Conservation (phyloP, 139 green algal genomes). For the Tetraselmis striata region DNA sequence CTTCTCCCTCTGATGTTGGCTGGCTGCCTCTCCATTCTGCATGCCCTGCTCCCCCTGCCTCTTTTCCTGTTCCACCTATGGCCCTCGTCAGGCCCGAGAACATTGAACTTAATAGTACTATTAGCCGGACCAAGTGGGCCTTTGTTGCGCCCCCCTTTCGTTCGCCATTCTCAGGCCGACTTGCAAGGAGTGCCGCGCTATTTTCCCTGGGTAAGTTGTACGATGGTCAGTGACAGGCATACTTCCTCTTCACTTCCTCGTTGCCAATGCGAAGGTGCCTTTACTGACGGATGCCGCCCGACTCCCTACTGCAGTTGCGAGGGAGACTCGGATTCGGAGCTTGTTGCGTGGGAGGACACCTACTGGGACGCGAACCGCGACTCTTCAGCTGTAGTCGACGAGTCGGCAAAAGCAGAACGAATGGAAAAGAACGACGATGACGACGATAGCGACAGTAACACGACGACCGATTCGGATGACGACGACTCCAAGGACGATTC, state of each 20-base stretch:
- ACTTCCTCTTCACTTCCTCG: too few species aligned
- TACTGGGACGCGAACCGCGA: neutral
- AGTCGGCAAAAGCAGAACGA: neutral
- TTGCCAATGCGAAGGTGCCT: too few species aligned
- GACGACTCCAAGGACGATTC: neutral
- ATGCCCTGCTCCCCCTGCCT: too few species aligned
- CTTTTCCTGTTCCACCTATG: neutral
- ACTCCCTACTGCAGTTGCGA: too few species aligned
- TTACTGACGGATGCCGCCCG: too few species aligned
- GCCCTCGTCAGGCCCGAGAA: neutral
- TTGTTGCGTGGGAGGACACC: neutral
- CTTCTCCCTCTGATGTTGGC: too few species aligned
- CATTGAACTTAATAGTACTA: neutral
- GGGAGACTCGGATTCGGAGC: neutral
- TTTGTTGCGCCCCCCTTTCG: neutral
- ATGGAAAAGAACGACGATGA: neutral
- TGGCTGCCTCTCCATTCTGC: too few species aligned
- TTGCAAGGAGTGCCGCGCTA: neutral
- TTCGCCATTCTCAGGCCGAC: neutral
- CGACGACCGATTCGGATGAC: too few species aligned
- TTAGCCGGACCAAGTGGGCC: neutral
- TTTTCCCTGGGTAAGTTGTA: neutral
- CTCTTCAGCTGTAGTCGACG: neutral
- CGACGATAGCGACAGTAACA: neutral
- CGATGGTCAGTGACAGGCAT: too few species aligned